Evolutionary conservation across 441 rosid species (phyloP).

Genomic region (Pelargonium citronellum): DNA sequence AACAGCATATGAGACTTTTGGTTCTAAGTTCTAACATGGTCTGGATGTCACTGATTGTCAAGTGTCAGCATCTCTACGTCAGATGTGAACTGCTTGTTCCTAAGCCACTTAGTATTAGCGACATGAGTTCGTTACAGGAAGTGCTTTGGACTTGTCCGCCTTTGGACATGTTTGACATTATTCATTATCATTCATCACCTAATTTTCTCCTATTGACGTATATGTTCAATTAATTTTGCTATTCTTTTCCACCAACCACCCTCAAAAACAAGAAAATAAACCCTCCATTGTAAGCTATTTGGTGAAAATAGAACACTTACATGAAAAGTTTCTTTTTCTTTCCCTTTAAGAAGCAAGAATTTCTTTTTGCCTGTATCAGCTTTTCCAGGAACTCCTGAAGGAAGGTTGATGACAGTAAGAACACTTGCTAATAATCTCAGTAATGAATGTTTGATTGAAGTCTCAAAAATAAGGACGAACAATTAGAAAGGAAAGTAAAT

Average conservation of each 20-base stretch:
- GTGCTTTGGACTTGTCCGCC: too few relatives aligned
- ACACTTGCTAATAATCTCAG: neutral
- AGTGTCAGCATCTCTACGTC: neutral
- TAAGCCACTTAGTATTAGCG: too few relatives aligned
- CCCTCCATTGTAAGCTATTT: neutral
- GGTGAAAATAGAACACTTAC: conserved; percentile 32
- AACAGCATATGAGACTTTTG: neutral
- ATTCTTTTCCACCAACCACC: neutral
- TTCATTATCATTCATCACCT: too few relatives aligned
- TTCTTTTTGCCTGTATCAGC: conserved; percentile 49
- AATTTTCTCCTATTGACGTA: too few relatives aligned
- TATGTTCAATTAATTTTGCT: neutral
- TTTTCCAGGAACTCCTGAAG: conserved; percentile 40
- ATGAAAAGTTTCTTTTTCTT: conserved; percentile 52
- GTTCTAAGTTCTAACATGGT: neutral
- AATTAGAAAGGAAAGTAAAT: neutral
- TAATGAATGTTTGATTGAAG: neutral
- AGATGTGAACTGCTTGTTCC: too few relatives aligned
- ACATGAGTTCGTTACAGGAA: too few relatives aligned
- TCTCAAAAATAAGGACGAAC: neutral
- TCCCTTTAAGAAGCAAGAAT: conserved; percentile 62
- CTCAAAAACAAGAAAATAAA: neutral
- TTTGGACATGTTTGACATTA: too few relatives aligned
- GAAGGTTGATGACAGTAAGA: neutral
- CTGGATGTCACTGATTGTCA: neutral